Base-by-base conservation (phyloP, 2,329 filamentous ascomycete genomes). In the Cordyceps tenuipes region DNA sequence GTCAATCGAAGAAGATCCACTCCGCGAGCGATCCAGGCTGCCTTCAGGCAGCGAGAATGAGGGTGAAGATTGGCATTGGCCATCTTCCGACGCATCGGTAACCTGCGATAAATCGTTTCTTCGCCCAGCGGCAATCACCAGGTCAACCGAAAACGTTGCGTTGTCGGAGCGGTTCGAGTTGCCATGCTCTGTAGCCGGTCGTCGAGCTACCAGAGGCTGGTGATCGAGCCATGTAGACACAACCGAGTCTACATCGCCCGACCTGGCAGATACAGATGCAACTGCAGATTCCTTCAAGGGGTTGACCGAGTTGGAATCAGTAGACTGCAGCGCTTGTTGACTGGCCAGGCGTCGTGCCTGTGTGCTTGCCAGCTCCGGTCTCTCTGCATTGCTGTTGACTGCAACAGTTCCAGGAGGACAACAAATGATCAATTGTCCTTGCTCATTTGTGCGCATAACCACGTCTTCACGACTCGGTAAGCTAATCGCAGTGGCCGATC, bases 251-350 rank as follows among this genome's bases (percentile, higher is more conserved):
- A 54, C 50, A 9, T 52, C 29, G 41, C 21, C 57, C 29, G 57
- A 23, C 26, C 26, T 43, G 46, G 47, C 15, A 50, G 57, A 48
- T 39, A 60, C 57, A 60, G 41, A 53, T 23, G 57, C 57, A 60
- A 60, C 57, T 60, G 57, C 57, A 29, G 19, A 29, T 54, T 60
- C 67, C 68, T 69, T 65, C 65, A 36, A 57, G 50, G 58, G 64
- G 58, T 68, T 59, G 39, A 56, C 9, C 17, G n/a, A 43, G 29
- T 43, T 43, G 43, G 49, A 29, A n/a, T 41, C 29, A 21, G 23
- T 47, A 7, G 53, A 39, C 23, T 23, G 23, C 23, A 23, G 23
- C 2, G 23, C 23, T 23, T 23, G 3, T 23, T 23, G 23, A 23
- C 23, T 23, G 23, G 23, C 23, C 23, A 23, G 23, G 23, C 23